Conservation (phyloP, 176 grass and related monocot genomes). For the Puya raimondii region DNA sequence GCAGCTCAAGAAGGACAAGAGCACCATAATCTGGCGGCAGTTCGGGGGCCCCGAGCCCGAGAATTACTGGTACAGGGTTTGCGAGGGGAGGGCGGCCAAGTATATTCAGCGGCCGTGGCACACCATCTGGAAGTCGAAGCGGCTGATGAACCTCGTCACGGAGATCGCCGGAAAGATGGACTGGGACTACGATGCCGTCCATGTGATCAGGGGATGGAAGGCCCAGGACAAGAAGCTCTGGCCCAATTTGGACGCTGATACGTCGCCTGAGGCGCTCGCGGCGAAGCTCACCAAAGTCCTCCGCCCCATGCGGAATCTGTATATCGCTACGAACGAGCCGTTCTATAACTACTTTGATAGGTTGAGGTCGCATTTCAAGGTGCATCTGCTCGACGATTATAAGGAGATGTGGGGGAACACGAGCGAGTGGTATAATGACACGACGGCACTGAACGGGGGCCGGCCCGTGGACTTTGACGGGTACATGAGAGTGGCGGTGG, state of each 20-base stretch:
- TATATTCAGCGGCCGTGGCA: constrained; percentile 82
- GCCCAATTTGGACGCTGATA: constrained; percentile 74
- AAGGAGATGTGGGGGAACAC: constrained; percentile 71
- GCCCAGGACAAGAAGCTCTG: constrained; percentile 62
- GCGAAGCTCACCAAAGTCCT: constrained; percentile 56
- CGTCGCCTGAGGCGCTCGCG: constrained; percentile 53
- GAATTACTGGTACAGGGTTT: constrained; percentile 98
- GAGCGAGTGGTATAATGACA: constrained; percentile 93
- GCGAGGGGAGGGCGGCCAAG: constrained; percentile 66
- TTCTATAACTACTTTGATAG: constrained; percentile 89
- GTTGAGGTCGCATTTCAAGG: constrained; percentile 74
- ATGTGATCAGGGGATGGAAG: constrained; percentile 85
- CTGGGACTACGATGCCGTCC: constrained; percentile 79
- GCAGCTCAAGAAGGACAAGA: constrained; percentile 77
- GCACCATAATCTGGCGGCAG: constrained; percentile 80
- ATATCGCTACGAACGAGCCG: constrained; percentile 79
- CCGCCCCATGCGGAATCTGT: constrained; percentile 52
- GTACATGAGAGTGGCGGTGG: constrained; percentile 87
- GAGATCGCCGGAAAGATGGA: constrained; percentile 80
- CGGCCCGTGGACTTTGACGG: constrained; percentile 59
- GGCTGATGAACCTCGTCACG: constrained; percentile 90
- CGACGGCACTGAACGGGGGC: constrained; percentile 42
- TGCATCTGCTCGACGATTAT: constrained; percentile 95
- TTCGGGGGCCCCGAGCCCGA: constrained; percentile 81
- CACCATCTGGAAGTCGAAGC: constrained; percentile 83